phyloP scores from a whole-genome alignment of 257 asterid species.

The Solanum neorickii region DNA sequence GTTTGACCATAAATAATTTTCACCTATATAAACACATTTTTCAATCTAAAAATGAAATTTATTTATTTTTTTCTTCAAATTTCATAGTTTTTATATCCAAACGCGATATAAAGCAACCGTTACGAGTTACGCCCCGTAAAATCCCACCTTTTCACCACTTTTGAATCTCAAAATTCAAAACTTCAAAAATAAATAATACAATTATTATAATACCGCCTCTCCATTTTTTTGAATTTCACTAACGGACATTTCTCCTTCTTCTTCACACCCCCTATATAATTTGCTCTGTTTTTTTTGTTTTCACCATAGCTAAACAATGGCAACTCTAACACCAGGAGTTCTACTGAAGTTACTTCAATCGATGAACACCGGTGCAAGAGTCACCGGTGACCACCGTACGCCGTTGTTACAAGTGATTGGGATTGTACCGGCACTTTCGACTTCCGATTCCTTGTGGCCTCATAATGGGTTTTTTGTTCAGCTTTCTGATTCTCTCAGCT shows the following conservation, averaged over 20 bases:
- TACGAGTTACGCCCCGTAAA: neutral
- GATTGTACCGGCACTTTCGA: slow-evolving; percentile 75
- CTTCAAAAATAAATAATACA: too few species aligned
- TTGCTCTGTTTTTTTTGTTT: neutral
- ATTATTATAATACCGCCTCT: neutral
- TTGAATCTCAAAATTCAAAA: neutral
- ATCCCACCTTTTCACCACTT: neutral
- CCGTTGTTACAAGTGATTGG: slow-evolving; percentile 92
- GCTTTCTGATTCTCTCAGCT: slow-evolving; percentile 82
- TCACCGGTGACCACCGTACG: slow-evolving; percentile 94
- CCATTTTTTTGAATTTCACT: neutral
- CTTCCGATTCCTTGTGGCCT: slow-evolving; percentile 65
- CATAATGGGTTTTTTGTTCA: slow-evolving; percentile 81
- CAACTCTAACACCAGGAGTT: slow-evolving; percentile 78
- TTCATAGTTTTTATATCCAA: neutral
- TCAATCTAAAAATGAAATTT: too few species aligned
- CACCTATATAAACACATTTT: too few species aligned
- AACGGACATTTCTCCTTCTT: neutral
- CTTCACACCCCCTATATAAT: neutral
- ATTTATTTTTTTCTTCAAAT: too few species aligned
- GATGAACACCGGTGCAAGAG: slow-evolving; percentile 65
- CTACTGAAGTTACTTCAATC: slow-evolving; percentile 81
- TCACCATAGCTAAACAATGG: slow-evolving; percentile 25
- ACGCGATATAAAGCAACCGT: neutral
- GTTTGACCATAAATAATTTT: neutral